phyloP scores from a whole-genome alignment of 2,329 filamentous ascomycete genomes.

The Cordyceps tenuipes region DNA sequence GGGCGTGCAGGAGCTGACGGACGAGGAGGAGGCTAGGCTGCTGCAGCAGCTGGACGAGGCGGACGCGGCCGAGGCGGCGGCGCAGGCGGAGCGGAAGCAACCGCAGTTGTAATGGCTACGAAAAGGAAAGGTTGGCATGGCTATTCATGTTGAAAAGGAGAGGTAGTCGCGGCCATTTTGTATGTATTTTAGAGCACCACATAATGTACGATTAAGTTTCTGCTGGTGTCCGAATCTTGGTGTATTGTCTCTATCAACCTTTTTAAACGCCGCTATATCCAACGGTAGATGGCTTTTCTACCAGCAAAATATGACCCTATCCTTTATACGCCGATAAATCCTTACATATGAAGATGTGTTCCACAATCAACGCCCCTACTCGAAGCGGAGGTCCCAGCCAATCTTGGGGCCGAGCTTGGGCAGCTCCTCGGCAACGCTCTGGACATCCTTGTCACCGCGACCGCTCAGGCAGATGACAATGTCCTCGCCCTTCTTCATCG shows the following conservation, averaged over 20 bases:
- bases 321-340: not conserved
- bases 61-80: constrained; percentile 20
- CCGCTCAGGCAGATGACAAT: constrained; percentile 91
- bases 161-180: not conserved
- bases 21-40: constrained; percentile 28
- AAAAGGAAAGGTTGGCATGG: not conserved
- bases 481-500: constrained; percentile 79
- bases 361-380: constrained; percentile 17
- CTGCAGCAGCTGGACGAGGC: constrained; percentile 25
- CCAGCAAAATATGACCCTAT: not conserved
- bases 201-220: constrained; percentile 1
- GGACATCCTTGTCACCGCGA: constrained; percentile 95
- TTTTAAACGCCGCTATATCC: not conserved
- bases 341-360: not conserved
- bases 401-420: constrained; percentile 84
- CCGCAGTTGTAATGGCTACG: constrained; percentile 10
- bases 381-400: constrained; percentile 61
- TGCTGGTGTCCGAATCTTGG: not conserved
- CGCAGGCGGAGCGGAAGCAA: constrained; percentile 3
- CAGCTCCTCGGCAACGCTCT: constrained; percentile 92
- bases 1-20: constrained; percentile 30
- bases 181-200: constrained; percentile 8
- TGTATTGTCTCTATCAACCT: constrained; percentile 1
- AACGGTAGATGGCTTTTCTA: not conserved
- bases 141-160: not conserved